Evolutionary conservation across 805 yeast species (phyloP), one percentile per base, ranked within the genome.

Genomic region (Myxozyma nipponensis): DNA sequence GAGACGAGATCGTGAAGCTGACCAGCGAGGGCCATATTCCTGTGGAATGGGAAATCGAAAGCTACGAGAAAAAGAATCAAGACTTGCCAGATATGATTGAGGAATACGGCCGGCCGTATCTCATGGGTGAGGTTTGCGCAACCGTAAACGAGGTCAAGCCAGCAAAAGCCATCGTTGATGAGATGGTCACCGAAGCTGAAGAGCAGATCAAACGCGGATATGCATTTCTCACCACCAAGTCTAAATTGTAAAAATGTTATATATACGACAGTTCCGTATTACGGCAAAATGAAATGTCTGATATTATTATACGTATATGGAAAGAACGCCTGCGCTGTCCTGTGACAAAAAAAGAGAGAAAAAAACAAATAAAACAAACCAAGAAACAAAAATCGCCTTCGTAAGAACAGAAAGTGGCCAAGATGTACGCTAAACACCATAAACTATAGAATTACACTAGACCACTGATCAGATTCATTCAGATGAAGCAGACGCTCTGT

Each of bases 101-200:
- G 34, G 61, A 59, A 15, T 44, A 47, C 22, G 37, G 47, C 21
- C 50, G 43, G 17, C 61, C 61, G 32, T 59, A 50, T 28, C 35
- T 61, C 43, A 61, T 61, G 64, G 64, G 64, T n/a, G 64, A 61
- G 34, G 62, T 59, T n/a, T 50, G 61, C 15, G 62, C 63, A 3
- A 44, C 46, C 13, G 54, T 61, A 2, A 56, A 54, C n/a, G 50
- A 46, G 21, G 46, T 60, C 42, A 52, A 50, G 38, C 64, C 64
- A 2, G 64, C 64, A 9, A 56, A 54, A 38, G 50, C 32, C 34
- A 61, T 61, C 28, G 57, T 61, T 15, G 63, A 61, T 24, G 64
- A 61, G 35, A 58, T 61, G 37, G 50, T 61, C 24, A 23, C 44
- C 21, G 64, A 61, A 47, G 64, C 64, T 2, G 57, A 50, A 26